phyloP scores from a whole-genome alignment of 2,329 filamentous ascomycete genomes.

The Sporothrix pseudoabietina region DNA sequence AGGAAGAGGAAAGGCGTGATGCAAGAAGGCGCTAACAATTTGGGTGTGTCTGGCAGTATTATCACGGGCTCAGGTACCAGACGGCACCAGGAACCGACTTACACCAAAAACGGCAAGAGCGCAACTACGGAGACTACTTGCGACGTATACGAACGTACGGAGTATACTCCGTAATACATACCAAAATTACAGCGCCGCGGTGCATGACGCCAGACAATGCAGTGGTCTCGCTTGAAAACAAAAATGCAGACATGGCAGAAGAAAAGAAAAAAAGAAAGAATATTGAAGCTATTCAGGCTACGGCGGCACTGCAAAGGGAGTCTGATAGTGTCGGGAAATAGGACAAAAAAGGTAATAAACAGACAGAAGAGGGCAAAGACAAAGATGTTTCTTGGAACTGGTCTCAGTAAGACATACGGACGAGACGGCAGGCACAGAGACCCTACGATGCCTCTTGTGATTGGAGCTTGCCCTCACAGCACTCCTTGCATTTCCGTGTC shows the following conservation, averaged over 20 bases:
- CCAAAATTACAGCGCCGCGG: not conserved
- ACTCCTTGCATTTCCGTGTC: not conserved
- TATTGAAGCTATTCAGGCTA: not conserved
- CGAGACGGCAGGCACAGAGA: not conserved
- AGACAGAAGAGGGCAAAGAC: not conserved
- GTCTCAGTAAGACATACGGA: constrained; percentile 6
- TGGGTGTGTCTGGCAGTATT: not conserved
- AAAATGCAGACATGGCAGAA: not conserved
- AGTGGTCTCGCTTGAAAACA: not conserved
- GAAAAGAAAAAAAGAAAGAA: constrained; percentile 21
- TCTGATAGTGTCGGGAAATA: not conserved
- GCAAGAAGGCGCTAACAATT: constrained; percentile 3
- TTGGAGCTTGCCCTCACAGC: not conserved
- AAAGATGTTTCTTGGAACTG: not conserved
- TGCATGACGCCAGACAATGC: not conserved
- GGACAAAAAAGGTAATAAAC: not conserved
- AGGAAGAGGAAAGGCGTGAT: not conserved
- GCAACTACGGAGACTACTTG: not conserved
- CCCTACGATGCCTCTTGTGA: not conserved
- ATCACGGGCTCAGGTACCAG: not conserved
- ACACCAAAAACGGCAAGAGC: constrained; percentile 11
- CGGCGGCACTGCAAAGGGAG: not conserved
- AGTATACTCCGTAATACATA: not conserved
- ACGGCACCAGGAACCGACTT: not conserved
- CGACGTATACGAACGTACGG: no score